Evolutionary conservation across 2,329 filamentous ascomycete species (phyloP).

Genomic region (Hypocrella siamensis): DNA sequence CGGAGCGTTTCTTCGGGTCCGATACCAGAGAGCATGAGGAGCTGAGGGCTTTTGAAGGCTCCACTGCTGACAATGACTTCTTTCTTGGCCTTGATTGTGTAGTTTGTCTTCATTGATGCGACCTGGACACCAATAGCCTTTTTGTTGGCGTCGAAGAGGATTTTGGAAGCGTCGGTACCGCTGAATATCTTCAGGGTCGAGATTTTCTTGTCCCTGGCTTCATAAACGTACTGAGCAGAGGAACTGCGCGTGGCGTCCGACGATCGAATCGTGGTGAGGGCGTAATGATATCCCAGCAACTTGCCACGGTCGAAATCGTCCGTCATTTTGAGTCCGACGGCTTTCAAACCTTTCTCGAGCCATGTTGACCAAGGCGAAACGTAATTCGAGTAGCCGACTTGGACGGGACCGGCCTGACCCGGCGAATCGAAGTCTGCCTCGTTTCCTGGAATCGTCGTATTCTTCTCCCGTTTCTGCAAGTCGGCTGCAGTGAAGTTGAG

Average conservation of each 20-base stretch:
- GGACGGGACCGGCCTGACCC: slow-evolving; percentile 9
- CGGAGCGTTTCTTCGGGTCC: slow-evolving; percentile 2
- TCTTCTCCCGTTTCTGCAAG: slow-evolving; percentile 5
- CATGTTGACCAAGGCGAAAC: slow-evolving; percentile 8
- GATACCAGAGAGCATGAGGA: slow-evolving; percentile 6
- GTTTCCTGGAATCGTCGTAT: slow-evolving; percentile 12
- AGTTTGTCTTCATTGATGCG: not conserved
- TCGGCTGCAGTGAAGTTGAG: slow-evolving; percentile 12
- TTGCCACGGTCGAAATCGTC: slow-evolving; percentile 9
- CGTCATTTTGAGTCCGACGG: slow-evolving; percentile 11
- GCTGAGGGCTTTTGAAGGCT: slow-evolving; percentile 4
- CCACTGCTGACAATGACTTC: slow-evolving; percentile 2
- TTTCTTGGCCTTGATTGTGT: slow-evolving; percentile 1
- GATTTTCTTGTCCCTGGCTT: slow-evolving; percentile 10
- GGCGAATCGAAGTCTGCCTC: slow-evolving; percentile 9
- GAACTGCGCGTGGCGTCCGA: slow-evolving; percentile 10
- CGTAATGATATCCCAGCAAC: slow-evolving; percentile 11
- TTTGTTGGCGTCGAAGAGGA: slow-evolving; percentile 24
- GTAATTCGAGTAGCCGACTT: slow-evolving; percentile 12
- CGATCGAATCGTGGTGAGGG: slow-evolving; percentile 7
- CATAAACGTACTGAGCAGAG: slow-evolving; percentile 11
- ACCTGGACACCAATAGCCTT: slow-evolving; percentile 24
- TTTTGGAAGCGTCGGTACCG: slow-evolving; percentile 24
- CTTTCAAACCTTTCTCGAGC: slow-evolving; percentile 10
- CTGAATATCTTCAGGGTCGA: slow-evolving; percentile 21